Evolutionary conservation across 202 grass and related monocot genomes (phyloP), one percentile per base, ranked within the genome.

Genomic region (Digitaria exilis): DNA sequence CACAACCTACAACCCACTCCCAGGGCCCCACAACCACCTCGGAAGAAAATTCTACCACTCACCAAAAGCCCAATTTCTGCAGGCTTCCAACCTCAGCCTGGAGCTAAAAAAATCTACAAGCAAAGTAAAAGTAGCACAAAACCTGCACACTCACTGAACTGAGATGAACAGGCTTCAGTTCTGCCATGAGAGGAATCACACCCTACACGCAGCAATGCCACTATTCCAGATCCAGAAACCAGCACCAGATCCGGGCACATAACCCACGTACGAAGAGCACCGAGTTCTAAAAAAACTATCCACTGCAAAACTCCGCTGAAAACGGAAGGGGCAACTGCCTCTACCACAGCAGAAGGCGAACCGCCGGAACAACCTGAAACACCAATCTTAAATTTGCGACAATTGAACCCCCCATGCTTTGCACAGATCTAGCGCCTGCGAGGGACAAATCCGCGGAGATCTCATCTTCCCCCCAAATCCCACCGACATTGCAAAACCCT

Each of bases 1-100:
- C 68, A 84, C 74, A 84, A 50, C 64, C 82, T 78, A 60, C 64
- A 61, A 48, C 82, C 29, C 64, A 46, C 50, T 19, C 2, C 65
- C 24, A 59, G 65, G 63, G 51, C 26, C 73, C 73, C 50, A 84
- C 73, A 37, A 84, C 73, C 64, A 34, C 35, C 39, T 39, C 64
- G 0, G 9, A 11, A 49, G 45, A 78, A 70, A 61, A 63, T 61
- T 37, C 25, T 73, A 63, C 51, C 7, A 14, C 19, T 68, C 39
- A 28, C 74, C 42, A 25, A 35, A 69, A 78, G 64, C 65, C 18
- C n/a, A 42, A 84, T 84, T 78, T 61, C 21, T 26, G 19, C 26
- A 78, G 30, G 63, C 63, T 34, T 28, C 43, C 1, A 75, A 21
- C 62, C 45, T 17, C 28, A 46, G 60, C 63, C 8, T 19, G 28